These are phyloP conservation scores for Penicillium fimorum DNA, from an alignment of 495 filamentous ascomycete species.

Conservation along the genomic window DNA sequence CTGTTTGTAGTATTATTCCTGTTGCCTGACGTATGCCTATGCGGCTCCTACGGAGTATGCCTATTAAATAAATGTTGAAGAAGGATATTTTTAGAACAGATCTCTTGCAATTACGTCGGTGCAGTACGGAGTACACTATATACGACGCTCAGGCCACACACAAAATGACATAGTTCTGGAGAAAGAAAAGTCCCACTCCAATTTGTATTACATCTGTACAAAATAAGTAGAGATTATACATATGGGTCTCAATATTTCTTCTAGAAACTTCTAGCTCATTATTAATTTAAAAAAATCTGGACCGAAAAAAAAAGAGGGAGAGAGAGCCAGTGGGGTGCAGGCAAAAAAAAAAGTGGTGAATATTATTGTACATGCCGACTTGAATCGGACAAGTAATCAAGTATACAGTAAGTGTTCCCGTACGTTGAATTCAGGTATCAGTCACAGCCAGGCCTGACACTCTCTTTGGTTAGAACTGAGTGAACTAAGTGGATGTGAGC, in stretches of 20 bases:
- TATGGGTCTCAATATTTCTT: not conserved
- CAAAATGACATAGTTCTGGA: not conserved
- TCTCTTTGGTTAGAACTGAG: slow-evolving; percentile 25
- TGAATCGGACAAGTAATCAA: slow-evolving; percentile 4
- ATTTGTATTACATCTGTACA: not conserved
- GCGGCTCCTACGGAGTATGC: not conserved
- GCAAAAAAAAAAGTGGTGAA: not conserved
- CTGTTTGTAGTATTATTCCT: not conserved
- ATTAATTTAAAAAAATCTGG: not conserved
- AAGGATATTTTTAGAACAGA: slow-evolving; percentile 1
- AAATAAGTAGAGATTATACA: not conserved
- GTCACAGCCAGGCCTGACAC: slow-evolving; percentile 21
- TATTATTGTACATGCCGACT: not conserved
- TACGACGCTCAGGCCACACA: slow-evolving; percentile 7
- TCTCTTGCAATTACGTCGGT: not conserved
- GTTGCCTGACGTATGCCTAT: not conserved
- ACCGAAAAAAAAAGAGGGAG: not conserved
- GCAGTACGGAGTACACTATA: not conserved
- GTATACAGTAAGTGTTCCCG: slow-evolving; percentile 17
- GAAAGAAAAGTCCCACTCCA: not conserved
- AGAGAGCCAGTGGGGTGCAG: not conserved
- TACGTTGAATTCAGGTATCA: slow-evolving; percentile 20
- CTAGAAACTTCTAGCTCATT: slow-evolving; percentile 8
- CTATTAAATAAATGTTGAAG: not conserved
- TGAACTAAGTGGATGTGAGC: slow-evolving; percentile 34